Evolutionary conservation across 768 basidiomycete species (phyloP).

Genomic region (Calocera cornea): DNA sequence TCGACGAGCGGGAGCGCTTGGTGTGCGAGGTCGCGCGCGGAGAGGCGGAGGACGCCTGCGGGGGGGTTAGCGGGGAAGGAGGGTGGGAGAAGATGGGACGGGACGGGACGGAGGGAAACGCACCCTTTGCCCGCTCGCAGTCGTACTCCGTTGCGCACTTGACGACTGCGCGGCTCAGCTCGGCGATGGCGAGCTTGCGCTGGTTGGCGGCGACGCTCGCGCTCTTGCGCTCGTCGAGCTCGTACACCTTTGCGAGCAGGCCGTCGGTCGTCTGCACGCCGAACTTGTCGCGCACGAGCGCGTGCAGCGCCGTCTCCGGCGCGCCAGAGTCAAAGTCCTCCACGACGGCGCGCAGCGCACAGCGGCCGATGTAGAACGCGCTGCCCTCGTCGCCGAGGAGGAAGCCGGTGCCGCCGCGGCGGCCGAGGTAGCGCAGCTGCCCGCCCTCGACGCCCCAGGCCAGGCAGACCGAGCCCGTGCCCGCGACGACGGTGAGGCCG

Average conservation of each 20-base stretch:
- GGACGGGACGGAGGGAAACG: not conserved
- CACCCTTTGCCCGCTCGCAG: not conserved
- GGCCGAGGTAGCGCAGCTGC: constrained; percentile 46
- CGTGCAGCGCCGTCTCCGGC: not conserved
- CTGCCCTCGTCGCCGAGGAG: constrained; percentile 75
- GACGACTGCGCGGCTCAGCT: not conserved
- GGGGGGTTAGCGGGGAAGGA: not conserved
- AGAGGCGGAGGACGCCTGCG: not conserved
- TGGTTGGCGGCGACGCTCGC: not conserved
- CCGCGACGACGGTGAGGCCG: constrained; percentile 59
- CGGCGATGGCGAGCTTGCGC: not conserved
- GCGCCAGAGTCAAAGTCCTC: not conserved
- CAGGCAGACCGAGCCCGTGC: constrained; percentile 68
- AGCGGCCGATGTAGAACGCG: constrained; percentile 66
- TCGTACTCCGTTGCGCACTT: not conserved
- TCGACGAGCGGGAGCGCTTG: not conserved
- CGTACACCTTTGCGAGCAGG: constrained; percentile 1
- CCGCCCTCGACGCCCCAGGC: constrained; percentile 20
- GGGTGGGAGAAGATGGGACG: not conserved
- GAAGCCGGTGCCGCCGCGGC: constrained; percentile 75
- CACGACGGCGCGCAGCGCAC: constrained; percentile 51
- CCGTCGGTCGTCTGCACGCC: not conserved
- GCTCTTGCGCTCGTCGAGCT: constrained; percentile 1
- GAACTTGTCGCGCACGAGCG: not conserved
- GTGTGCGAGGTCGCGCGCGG: not conserved